Conservation (phyloP, 1,284 basidiomycete species). For the Pseudozyma pruni region DNA sequence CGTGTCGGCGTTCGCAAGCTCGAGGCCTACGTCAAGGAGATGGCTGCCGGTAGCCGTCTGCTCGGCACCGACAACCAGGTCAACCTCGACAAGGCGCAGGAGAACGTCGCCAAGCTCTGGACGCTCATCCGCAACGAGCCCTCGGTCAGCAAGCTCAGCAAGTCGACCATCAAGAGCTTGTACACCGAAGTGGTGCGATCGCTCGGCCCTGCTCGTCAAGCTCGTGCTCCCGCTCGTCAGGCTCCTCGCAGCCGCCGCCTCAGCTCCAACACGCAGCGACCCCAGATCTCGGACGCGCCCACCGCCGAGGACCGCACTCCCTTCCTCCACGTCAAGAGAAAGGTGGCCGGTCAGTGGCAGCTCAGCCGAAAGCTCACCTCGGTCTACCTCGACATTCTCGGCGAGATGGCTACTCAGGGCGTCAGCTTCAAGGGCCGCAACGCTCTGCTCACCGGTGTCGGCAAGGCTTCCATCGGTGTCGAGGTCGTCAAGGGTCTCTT, state of each 20-base stretch:
- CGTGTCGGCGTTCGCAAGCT: conserved; percentile 95
- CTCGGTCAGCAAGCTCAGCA: conserved; percentile 94
- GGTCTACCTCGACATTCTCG: conserved; percentile 86
- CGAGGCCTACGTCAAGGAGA: conserved; percentile 97
- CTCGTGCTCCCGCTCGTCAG: conserved; percentile 71
- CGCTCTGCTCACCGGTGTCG: conserved; percentile 94
- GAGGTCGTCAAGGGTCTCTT: conserved; percentile 96
- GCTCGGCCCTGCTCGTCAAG: conserved; percentile 74
- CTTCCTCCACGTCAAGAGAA: conserved; percentile 93
- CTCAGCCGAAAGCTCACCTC: conserved; percentile 93
- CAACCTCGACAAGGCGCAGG: conserved; percentile 88
- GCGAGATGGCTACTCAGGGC: conserved; percentile 96
- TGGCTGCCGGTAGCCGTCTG: conserved; percentile 88
- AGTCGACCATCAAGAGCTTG: conserved; percentile 93
- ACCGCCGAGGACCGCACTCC: conserved; percentile 80
- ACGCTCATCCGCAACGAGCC: conserved; percentile 96
- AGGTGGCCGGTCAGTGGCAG: conserved; percentile 94
- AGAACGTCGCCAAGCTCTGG: conserved; percentile 95
- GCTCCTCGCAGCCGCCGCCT: conserved; percentile 61
- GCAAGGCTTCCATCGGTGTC: conserved; percentile 95
- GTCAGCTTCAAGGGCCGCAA: conserved; percentile 99
- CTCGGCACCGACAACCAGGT: conserved; percentile 57
- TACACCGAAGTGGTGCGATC: conserved; percentile 90
- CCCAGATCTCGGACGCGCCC: conserved; percentile 52
- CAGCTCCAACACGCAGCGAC: conserved; percentile 70